Base-by-base conservation (phyloP, 768 basidiomycete genomes). In the Xerocomellus dryophilus region DNA sequence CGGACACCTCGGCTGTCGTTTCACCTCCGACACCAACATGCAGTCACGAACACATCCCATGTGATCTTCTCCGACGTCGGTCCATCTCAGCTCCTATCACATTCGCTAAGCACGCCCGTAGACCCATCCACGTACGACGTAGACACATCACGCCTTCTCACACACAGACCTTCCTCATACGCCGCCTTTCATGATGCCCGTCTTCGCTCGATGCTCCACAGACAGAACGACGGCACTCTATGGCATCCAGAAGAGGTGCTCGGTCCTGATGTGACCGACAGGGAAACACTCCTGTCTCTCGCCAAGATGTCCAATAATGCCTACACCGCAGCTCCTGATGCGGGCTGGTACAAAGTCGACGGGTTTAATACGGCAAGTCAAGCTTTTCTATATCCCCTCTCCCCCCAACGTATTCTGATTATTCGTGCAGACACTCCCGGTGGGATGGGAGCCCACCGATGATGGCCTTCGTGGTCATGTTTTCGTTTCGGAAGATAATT, bases 391-490 rank as follows among this genome's bases (percentile, higher is more conserved):
- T 23, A 23, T 34, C 1, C 23, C 0, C 32, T 52, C 36, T 35
- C 1, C 36, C 1, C 25, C 7, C 1, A 9, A 4, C 1, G 5
- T 25, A 5, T 25, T 25, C 25, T 6, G 23, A 46, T 47, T 12
- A 5, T 46, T 23, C 12, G 34, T 17, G 15, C 57, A 90, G 84
- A 81, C 77, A 27, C 74, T 76, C 27, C 89, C 94, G 0, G 86
- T 93, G 61, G 96, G 96, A 12, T 98, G 95, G 94, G 83, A 88
- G 59, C 86, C 89, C 0, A 81, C 86, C 23, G 84, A 84, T n/a
- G 91, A 97, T 66, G 93, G 94, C 0, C 81, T 98, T 55, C 81
- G 96, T 42, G 96, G 96, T 0, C 94, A 98, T 63, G 73, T 98
- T 20, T 97, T 96, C 61, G 89, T 87, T n/a, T 82, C 83, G 1